These are phyloP conservation scores for Barbarea vulgaris DNA, from an alignment of 345 rosid genomes.

Conservation along the genomic window DNA sequence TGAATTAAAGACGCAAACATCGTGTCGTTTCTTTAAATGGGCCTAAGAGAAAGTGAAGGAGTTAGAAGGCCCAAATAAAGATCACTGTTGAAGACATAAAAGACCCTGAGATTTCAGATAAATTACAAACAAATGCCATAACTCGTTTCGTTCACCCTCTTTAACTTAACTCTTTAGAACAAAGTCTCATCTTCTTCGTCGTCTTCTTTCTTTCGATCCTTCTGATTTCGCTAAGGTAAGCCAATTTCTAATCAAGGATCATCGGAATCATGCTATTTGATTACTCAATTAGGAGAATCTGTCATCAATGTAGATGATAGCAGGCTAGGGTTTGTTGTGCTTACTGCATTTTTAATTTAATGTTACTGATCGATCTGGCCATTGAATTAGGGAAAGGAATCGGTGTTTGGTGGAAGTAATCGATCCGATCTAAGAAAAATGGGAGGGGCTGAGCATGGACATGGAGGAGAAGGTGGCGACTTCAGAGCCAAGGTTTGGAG, in stretches of 20 bases:
- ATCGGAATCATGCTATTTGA: not conserved
- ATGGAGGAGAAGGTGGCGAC: conserved; percentile 78
- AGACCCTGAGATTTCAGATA: conserved; percentile 8
- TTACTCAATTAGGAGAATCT: not conserved
- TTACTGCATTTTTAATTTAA: conserved; percentile 2
- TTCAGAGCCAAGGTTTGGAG: conserved; percentile 96
- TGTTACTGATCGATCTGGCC: conserved; percentile 21
- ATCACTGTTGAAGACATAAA: not conserved
- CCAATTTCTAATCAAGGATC: not conserved
- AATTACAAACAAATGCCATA: conserved; percentile 22
- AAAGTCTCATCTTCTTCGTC: conserved; percentile 30
- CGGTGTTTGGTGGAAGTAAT: conserved; percentile 23
- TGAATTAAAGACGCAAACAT: not conserved
- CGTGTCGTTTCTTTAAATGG: conserved; percentile 22
- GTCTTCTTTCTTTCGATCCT: conserved; percentile 27
- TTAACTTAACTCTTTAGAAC: not conserved
- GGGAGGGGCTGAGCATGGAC: conserved; percentile 86
- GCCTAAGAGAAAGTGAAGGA: not conserved
- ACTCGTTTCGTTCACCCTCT: conserved; percentile 25
- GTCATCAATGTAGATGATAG: conserved; percentile 14
- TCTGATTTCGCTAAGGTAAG: conserved; percentile 26
- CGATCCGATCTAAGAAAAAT: conserved; percentile 34
- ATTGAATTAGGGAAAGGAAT: conserved; percentile 16
- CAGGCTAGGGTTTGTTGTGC: conserved; percentile 21
- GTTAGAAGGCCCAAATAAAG: not conserved